Base-by-base conservation (phyloP, 2,329 filamentous ascomycete genomes). In the Fusarium sp. region DNA sequence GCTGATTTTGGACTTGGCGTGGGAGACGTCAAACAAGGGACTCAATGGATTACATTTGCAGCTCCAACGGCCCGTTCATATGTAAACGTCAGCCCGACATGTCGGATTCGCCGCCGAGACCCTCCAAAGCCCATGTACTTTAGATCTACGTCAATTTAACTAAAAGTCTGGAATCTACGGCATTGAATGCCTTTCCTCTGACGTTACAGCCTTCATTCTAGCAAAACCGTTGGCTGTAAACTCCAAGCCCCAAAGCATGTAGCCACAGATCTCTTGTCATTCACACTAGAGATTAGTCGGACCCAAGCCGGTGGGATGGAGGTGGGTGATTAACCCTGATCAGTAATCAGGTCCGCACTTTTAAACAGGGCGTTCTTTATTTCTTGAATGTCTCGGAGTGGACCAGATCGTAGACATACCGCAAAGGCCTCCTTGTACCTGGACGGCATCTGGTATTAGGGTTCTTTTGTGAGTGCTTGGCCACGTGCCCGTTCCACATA, bases 401-500 rank as follows among this genome's bases (percentile, higher is more conserved):
- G 50, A 34, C 26, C 20, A 22, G 39, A 43, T 54, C 54, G 33
- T 20, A 42, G 48, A 53, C 46, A 57, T 42, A 28, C 46, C 33
- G n/a, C 36, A 14, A 18, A 43, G 20, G 34, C 36, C n/a, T n/a
- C n/a, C 14, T 22, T 24, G 13, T 17, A 26, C 20, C 22, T 24
- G 8, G 13, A 14, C 33, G 33, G 34, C 22, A 39, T 36, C 34
- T 17, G 34, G 34, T 24, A 17, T 7, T 10, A 17, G 34, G 57
- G 38, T 44, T 26, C n/a, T 36, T 18, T 33, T 26, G 20, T 28
- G 17, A 42, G 43, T 39, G 34, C 38, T 5, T 24, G n/a, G 45
- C 63, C 64, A 67, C 57, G 51, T 67, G 57, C 50, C 17, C 17
- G n/a, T 9, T 33, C 8, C 36, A 24, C n/a, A 24, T 24, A 15